phyloP scores from a whole-genome alignment of 2,329 filamentous ascomycete genomes.

The Alternaria arborescens region DNA sequence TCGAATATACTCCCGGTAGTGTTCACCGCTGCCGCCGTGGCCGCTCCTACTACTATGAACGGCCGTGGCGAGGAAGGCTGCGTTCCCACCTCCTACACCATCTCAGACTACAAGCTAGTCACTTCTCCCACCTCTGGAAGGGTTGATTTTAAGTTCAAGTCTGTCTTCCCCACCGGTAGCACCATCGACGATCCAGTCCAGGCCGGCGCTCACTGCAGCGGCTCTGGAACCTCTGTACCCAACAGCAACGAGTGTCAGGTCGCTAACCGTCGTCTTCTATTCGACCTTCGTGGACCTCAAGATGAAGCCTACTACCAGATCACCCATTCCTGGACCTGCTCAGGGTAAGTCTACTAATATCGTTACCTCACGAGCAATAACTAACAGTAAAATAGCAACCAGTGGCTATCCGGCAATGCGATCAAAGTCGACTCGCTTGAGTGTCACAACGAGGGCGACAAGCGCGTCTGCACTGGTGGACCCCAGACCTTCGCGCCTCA shows the following conservation, averaged over 20 bases:
- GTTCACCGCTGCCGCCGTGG: conserved; percentile 32
- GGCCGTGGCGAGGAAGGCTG: conserved; percentile 25
- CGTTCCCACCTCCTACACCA: conserved; percentile 35
- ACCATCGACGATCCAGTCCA: conserved; percentile 30
- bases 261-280: conserved; percentile 26
- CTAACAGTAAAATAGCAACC: conserved; percentile 17
- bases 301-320: conserved; percentile 35
- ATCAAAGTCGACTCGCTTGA: conserved; percentile 21
- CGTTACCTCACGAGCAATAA: background rate
- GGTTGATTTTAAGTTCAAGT: conserved; percentile 39
- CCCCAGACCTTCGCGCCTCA: conserved; percentile 27
- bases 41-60: conserved; percentile 22
- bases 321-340: conserved; percentile 40
- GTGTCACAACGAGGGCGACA: conserved; percentile 17
- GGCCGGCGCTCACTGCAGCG: conserved; percentile 29
- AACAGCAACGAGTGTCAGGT: conserved; percentile 33
- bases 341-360: conserved; percentile 31
- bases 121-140: conserved; percentile 19
- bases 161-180: conserved; percentile 24
- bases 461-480: conserved; percentile 16
- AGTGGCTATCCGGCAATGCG: conserved; percentile 33
- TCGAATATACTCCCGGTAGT: conserved; percentile 18
- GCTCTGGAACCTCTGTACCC: conserved; percentile 23
- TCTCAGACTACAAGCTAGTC: conserved; percentile 33
- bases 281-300: conserved; percentile 31